Percentiles rank a stretch among this genome's conserved stretches.
Evolutionary conservation across 352 stramenopile genomes (phyloP).

Genomic region (Peronospora destructor): DNA sequence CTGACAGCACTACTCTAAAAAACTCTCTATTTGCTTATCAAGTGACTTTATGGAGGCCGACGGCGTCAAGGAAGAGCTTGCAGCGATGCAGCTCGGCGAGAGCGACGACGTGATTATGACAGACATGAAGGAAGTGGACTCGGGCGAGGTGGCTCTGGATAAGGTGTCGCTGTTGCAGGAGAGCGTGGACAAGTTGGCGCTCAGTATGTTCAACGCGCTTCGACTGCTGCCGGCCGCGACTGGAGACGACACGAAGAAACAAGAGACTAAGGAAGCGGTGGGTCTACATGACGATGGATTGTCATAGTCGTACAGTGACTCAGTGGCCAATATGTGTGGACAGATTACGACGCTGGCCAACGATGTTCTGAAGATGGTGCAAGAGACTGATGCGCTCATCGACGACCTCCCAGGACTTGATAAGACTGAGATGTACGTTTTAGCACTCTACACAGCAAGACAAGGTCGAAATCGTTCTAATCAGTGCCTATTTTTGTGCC

Average conservation of each 20-base stretch:
- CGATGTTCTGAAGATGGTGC: conserved; percentile 70
- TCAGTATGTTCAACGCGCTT: conserved; percentile 86
- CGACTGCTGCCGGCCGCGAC: conserved; percentile 56
- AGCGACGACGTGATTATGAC: conserved; percentile 24
- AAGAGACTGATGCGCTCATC: conserved; percentile 74
- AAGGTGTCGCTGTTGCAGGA: conserved; percentile 81
- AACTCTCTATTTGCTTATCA: too few species aligned
- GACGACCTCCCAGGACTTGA: conserved; percentile 76
- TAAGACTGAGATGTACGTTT: conserved; percentile 60
- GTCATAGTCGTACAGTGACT: neutral
- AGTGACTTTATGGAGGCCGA: conserved; percentile 12
- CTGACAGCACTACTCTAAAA: too few species aligned
- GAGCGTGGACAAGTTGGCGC: conserved; percentile 79
- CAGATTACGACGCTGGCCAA: conserved; percentile 73
- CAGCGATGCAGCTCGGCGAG: conserved; percentile 22
- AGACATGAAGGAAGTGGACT: conserved; percentile 24
- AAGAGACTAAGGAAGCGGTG: conserved; percentile 58
- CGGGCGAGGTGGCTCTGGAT: conserved; percentile 37
- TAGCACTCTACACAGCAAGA: neutral
- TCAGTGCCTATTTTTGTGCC: neutral
- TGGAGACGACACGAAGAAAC: conserved; percentile 36
- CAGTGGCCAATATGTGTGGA: neutral
- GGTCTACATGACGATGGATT: neutral
- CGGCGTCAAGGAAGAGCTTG: conserved; percentile 27
- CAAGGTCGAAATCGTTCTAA: neutral